phyloP scores from a whole-genome alignment of 192 early-diverging fungal genomes.

The Coemansia interrupta region DNA sequence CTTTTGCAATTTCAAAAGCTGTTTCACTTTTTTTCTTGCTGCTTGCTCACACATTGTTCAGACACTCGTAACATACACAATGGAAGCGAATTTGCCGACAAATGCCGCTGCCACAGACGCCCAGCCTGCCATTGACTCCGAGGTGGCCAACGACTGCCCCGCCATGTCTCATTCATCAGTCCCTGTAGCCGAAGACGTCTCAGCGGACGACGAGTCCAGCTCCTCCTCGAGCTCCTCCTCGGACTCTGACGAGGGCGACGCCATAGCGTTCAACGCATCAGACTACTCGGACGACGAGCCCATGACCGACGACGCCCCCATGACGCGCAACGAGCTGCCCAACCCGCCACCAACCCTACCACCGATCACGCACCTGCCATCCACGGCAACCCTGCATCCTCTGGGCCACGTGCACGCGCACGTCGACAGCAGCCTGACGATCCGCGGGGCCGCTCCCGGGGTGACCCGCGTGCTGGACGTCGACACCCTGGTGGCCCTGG shows the following conservation, averaged over 20 bases:
- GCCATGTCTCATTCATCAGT: no score
- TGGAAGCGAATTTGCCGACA: no score
- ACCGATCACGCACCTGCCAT: conserved; percentile 54
- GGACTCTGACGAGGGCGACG: conserved; percentile 11
- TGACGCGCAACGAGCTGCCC: conserved; percentile 61
- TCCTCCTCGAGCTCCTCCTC: conserved; percentile 12
- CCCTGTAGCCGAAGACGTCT: no score
- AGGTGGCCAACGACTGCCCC: no score
- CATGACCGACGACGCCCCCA: background rate
- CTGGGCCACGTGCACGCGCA: conserved; percentile 68
- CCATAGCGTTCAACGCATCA: background rate
- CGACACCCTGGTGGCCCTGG: conserved; percentile 68
- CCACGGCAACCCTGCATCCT: conserved; percentile 45
- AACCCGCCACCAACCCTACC: conserved; percentile 52
- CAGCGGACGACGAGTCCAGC: conserved; percentile 1
- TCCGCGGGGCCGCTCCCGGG: conserved; percentile 54
- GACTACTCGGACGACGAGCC: conserved; percentile 14
- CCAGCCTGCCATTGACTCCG: no score
- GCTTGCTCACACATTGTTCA: no score
- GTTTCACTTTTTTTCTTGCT: no score
- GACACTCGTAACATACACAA: no score
- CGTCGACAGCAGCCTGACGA: conserved; percentile 71
- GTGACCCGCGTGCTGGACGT: conserved; percentile 64
- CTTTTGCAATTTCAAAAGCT: background rate
- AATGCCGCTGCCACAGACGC: no score